A percentile compares a stretch with the other conserved stretches of the same genome.
phyloP scores from a whole-genome alignment of 768 basidiomycete genomes.

The Naganishia antarctica region DNA sequence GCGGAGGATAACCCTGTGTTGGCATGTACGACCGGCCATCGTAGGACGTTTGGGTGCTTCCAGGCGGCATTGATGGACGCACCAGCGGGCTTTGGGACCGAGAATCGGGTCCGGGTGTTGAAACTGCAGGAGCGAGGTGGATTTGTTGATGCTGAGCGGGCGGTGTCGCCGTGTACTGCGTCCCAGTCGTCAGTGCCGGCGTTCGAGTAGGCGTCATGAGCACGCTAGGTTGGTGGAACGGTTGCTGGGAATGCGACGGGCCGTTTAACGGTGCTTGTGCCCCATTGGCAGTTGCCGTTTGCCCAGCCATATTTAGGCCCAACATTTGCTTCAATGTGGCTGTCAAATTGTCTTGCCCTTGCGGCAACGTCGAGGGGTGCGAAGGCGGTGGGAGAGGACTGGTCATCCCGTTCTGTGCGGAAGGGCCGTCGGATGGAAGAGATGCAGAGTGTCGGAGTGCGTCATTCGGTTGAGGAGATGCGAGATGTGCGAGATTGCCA shows the following conservation, averaged over 20 bases:
- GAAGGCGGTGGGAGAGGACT: background rate
- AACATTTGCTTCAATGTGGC: constrained; percentile 11
- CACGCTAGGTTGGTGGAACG: background rate
- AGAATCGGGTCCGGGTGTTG: background rate
- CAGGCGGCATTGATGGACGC: background rate
- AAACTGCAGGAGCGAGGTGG: background rate
- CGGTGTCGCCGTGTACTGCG: background rate
- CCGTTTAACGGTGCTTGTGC: too few species aligned
- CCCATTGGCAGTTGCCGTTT: too few species aligned
- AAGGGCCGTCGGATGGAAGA: background rate
- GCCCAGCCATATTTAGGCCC: background rate
- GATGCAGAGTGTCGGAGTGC: background rate
- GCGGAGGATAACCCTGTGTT: background rate
- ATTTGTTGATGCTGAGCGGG: background rate
- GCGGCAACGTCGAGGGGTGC: background rate
- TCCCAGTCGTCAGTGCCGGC: background rate
- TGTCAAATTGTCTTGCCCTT: background rate
- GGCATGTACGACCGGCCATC: background rate
- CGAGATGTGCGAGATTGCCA: too few species aligned
- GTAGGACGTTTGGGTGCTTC: background rate
- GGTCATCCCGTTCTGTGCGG: background rate
- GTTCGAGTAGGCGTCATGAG: background rate
- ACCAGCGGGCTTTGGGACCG: background rate
- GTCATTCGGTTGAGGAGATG: background rate
- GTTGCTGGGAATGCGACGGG: background rate